A percentile compares a stretch with the other conserved stretches of the same genome.
phyloP scores from a whole-genome alignment of 495 filamentous ascomycete genomes.

The Podospora tetraspora region DNA sequence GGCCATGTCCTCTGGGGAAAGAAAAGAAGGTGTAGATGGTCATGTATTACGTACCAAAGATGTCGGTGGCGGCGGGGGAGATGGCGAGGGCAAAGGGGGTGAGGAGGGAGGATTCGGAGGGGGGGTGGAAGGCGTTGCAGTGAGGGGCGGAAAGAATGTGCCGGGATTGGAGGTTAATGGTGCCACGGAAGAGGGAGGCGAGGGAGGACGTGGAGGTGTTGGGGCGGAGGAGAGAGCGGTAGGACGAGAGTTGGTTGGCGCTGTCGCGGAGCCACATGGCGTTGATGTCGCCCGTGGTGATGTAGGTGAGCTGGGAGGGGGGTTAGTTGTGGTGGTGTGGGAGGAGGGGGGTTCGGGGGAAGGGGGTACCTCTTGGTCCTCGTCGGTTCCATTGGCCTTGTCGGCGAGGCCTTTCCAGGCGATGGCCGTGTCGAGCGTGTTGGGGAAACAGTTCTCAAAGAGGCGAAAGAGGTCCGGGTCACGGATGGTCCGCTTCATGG shows the following conservation, averaged over 20 bases:
- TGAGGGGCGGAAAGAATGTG: constrained; percentile 53
- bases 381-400: constrained; percentile 34
- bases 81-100: constrained; percentile 34
- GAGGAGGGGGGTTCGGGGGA: background rate
- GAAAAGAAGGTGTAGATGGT: too few species aligned
- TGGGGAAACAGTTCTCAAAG: constrained; percentile 61
- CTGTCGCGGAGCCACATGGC: constrained; percentile 69
- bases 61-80: constrained; percentile 17
- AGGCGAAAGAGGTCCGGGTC: constrained; percentile 63
- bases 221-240: constrained; percentile 50
- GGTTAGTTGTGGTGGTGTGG: background rate
- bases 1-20: too few species aligned
- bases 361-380: background rate
- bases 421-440: constrained; percentile 64
- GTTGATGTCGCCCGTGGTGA: constrained; percentile 61
- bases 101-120: constrained; percentile 40
- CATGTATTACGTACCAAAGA: too few species aligned
- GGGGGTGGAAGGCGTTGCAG: constrained; percentile 61
- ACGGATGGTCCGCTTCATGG: constrained; percentile 45
- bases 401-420: constrained; percentile 54
- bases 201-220: constrained; percentile 42
- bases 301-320: constrained; percentile 38
- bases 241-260: constrained; percentile 62
- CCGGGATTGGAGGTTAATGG: constrained; percentile 59
- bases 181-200: constrained; percentile 55